Evolutionary conservation across 176 grass and related monocot genomes (phyloP), one percentile per base, ranked within the genome.

Genomic region (Aegilops sharonensis): DNA sequence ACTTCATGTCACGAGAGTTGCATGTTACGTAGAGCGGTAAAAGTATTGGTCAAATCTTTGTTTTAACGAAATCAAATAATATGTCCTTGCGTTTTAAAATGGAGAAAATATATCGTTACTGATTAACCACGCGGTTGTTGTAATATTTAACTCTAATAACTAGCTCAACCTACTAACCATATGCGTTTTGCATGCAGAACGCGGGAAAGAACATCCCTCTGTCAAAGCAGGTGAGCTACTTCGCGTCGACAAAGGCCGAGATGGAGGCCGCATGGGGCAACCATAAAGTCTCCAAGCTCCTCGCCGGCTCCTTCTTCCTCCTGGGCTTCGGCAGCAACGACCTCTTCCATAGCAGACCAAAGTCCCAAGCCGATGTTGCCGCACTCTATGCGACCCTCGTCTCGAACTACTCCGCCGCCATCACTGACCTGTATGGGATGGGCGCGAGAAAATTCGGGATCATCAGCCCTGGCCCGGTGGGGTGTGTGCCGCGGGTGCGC

Each of bases 361-460:
- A 71, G 8, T 45, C 75, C 18, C 24, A 54, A 6, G 11, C 5
- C 14, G 68, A 83, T 15, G 21, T 21, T 9, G 24, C 20, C 47
- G 40, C 50, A 0, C 63, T 90, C 32, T 63, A 63, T 34, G 13
- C 4, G 18, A 65, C 14, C 74, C 62, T 91, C 64, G 2, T 91
- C 66, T 72, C 77, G 4, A 91, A 87, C 80, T 87, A 80, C 72
- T 66, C 68, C 1, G 39, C 60, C 59, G 31, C 75, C 80, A 21
- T 91, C 8, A 69, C n/a, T 0, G 85, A 31, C 8, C 13, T 91
- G 72, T 39, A 91, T 68, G 8, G 20, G 23, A 29, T 91, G 36
- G 89, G 89, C 7, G 89, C 85, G 1, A 79, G 89, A 40, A 91
- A 91, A 68, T 42, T 91, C 0, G 89, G 48, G 34, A 72, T 90